phyloP scores from a whole-genome alignment of 2,329 filamentous ascomycete genomes.

The Aspergillus uvarum region DNA sequence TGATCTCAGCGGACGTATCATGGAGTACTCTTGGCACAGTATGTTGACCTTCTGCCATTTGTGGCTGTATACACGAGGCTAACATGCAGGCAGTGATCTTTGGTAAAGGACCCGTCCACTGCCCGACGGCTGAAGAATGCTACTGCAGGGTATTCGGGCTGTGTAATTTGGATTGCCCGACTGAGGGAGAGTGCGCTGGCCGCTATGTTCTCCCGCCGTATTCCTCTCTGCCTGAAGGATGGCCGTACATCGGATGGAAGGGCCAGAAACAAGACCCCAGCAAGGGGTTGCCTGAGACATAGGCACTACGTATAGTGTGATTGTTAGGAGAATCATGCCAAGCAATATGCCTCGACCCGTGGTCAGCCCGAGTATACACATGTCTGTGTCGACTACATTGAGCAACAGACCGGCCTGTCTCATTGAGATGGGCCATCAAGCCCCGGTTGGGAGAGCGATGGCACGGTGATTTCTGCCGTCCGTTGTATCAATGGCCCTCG shows the following conservation, averaged over 20 bases:
- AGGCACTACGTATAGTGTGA: slow-evolving; percentile 8
- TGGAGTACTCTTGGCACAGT: slow-evolving; percentile 63
- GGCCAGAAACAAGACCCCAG: slow-evolving; percentile 38
- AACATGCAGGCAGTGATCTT: slow-evolving; percentile 53
- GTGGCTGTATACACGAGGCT: slow-evolving; percentile 1
- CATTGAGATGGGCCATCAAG: no score
- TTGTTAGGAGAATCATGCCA: neutral
- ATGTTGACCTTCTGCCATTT: slow-evolving; percentile 26
- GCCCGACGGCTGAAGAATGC: slow-evolving; percentile 60
- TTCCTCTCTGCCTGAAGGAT: slow-evolving; percentile 59
- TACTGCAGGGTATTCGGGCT: slow-evolving; percentile 68
- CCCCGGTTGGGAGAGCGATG: neutral
- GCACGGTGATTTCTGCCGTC: neutral
- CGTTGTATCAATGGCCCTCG: neutral
- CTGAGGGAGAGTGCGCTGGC: slow-evolving; percentile 51
- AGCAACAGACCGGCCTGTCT: no score
- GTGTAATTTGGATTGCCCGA: slow-evolving; percentile 49
- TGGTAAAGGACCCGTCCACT: slow-evolving; percentile 58
- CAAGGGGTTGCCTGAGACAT: slow-evolving; percentile 32
- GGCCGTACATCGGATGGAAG: slow-evolving; percentile 60
- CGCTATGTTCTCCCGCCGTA: slow-evolving; percentile 61
- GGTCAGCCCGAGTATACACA: neutral
- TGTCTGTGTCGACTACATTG: neutral
- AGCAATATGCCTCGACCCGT: neutral
- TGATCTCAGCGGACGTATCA: slow-evolving; percentile 52